Conservation (phyloP, 345 rosid genomes). For the Eucalyptus albens region DNA sequence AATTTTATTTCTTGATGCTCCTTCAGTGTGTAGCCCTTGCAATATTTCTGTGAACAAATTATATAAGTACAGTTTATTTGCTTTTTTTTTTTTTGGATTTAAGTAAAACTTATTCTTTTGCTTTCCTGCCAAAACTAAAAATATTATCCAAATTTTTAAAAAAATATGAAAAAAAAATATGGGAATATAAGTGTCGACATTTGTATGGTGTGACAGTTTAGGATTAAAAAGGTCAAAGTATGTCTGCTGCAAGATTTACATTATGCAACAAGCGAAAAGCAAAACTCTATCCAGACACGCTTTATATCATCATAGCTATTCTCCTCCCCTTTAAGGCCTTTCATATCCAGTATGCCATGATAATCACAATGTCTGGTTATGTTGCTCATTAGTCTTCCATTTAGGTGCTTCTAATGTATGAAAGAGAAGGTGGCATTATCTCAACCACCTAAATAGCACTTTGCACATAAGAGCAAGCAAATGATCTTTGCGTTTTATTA, state of each 20-base stretch:
- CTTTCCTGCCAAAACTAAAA: background rate
- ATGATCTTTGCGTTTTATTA: background rate
- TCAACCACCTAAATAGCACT: background rate
- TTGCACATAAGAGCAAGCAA: background rate
- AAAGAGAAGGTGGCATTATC: background rate
- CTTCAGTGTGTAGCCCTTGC: background rate
- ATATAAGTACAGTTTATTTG: background rate
- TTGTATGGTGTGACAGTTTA: background rate
- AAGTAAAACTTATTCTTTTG: background rate
- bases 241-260: background rate
- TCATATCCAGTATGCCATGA: background rate
- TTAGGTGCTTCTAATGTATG: background rate
- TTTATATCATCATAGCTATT: background rate
- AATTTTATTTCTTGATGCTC: background rate
- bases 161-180: background rate
- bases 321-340: background rate
- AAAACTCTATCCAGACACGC: background rate
- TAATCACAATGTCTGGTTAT: background rate
- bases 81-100: background rate
- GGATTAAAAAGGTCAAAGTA: background rate
- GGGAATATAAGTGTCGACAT: background rate
- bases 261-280: background rate
- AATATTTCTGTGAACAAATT: background rate
- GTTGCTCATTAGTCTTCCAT: background rate
- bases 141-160: background rate